Evolutionary conservation across 2,329 filamentous ascomycete species (phyloP).

Genomic region (Escovopsis sp.): DNA sequence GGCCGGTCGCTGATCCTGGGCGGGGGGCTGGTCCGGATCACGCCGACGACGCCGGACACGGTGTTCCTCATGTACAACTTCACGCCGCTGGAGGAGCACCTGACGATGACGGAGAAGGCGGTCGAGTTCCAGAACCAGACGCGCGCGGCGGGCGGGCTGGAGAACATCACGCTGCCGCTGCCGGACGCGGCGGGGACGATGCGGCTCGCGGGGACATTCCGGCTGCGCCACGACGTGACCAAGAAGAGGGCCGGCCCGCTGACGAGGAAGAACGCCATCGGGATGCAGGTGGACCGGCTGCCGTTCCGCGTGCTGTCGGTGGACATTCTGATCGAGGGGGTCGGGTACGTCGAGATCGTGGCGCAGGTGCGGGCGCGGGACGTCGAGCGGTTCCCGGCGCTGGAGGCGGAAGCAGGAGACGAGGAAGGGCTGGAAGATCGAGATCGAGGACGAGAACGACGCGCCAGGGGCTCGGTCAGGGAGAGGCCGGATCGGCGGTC

Average conservation of each 20-base stretch:
- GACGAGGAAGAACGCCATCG: constrained; percentile 47
- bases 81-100: constrained; percentile 60
- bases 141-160: constrained; percentile 39
- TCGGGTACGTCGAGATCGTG: constrained; percentile 83
- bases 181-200: constrained; percentile 44
- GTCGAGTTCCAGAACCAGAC: constrained; percentile 53
- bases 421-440: constrained; percentile 5
- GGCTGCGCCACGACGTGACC: constrained; percentile 72
- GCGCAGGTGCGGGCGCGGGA: constrained; percentile 59
- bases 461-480: neutral
- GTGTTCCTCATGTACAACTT: constrained; percentile 77
- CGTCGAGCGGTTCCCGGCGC: constrained; percentile 8
- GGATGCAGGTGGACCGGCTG: constrained; percentile 49
- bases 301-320: constrained; percentile 68
- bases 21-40: constrained; percentile 70
- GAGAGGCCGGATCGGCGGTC: too few species aligned
- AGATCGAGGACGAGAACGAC: too few species aligned
- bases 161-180: constrained; percentile 46
- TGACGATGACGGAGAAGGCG: constrained; percentile 70
- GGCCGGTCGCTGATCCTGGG: constrained; percentile 72
- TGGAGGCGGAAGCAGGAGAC: constrained; percentile 3
- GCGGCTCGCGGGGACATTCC: constrained; percentile 57
- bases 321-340: constrained; percentile 81
- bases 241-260: constrained; percentile 60
- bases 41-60: constrained; percentile 44